These are phyloP conservation scores for Prunella vulgaris DNA, from an alignment of 257 asterid species.

Conservation along the genomic window DNA sequence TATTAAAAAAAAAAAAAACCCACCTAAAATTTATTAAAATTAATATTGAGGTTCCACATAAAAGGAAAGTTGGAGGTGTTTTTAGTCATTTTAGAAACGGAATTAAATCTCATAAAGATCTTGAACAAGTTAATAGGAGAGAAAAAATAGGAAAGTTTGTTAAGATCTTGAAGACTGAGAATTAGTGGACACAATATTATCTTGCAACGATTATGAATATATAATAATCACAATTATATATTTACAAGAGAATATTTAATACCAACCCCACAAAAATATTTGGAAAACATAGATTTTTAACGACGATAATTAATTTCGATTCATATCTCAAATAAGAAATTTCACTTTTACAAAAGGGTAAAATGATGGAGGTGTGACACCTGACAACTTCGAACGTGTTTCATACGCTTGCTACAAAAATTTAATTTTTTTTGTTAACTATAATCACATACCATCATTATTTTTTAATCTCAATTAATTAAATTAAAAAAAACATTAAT, in stretches of 20 bases:
- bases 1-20: no score
- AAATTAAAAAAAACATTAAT: not conserved
- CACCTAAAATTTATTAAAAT: not conserved
- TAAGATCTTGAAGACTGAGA: conserved; percentile 5
- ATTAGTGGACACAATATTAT: not conserved
- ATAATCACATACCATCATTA: conserved; percentile 20
- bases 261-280: no score
- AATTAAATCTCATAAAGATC: conserved; percentile 8
- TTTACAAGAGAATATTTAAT: not conserved
- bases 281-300: no score
- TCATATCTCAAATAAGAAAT: not conserved
- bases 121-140: not conserved
- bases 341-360: not conserved
- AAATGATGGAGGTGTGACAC: conserved; percentile 20
- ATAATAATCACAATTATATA: not conserved
- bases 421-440: not conserved
- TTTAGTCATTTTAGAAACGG: not conserved
- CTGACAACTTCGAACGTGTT: conserved; percentile 21
- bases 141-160: conserved; percentile 17
- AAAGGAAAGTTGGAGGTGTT: not conserved
- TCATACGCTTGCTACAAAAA: conserved; percentile 13
- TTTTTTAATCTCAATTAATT: not conserved
- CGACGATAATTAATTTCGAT: not conserved
- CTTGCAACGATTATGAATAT: not conserved
- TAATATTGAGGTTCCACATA: not conserved